phyloP scores from a whole-genome alignment of 2,329 filamentous ascomycete species.

The Cytospora piceicola region DNA sequence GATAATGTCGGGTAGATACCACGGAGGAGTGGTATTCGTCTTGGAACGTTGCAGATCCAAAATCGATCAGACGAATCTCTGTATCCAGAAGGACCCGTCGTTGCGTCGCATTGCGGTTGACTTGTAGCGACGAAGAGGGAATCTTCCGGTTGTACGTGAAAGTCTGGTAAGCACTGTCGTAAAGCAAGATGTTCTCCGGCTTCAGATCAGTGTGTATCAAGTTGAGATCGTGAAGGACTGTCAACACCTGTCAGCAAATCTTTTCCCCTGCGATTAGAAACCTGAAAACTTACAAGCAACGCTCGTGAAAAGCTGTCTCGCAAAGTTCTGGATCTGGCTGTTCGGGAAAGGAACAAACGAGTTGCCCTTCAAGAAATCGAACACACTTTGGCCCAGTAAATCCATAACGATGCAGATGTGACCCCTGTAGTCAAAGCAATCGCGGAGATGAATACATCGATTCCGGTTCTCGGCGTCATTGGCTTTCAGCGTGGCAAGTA shows the following conservation, averaged over 20 bases:
- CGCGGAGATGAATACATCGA: constrained; percentile 92
- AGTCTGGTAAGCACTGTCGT: constrained; percentile 67
- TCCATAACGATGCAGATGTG: constrained; percentile 89
- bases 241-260: constrained; percentile 35
- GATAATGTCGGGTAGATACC: constrained; percentile 71
- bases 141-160: constrained; percentile 74
- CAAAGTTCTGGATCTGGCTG: constrained; percentile 97
- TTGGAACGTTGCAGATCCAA: constrained; percentile 73
- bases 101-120: constrained; percentile 64
- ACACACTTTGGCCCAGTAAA: constrained; percentile 89
- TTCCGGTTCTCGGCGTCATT: constrained; percentile 94
- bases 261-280: not conserved
- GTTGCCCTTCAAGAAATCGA: constrained; percentile 96
- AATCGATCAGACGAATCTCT: constrained; percentile 72
- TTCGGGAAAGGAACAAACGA: constrained; percentile 96
- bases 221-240: constrained; percentile 94
- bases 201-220: constrained; percentile 89
- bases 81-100: constrained; percentile 68
- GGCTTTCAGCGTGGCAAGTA: constrained; percentile 86
- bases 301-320: constrained; percentile 93
- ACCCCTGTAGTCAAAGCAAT: constrained; percentile 96
- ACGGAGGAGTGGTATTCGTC: constrained; percentile 75
- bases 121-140: constrained; percentile 66
- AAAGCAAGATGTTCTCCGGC: constrained; percentile 71
- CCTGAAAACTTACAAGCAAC: constrained; percentile 78